These are phyloP conservation scores for Aspergillus nomiae DNA, from an alignment of 2,329 filamentous ascomycete species.

Conservation along the genomic window DNA sequence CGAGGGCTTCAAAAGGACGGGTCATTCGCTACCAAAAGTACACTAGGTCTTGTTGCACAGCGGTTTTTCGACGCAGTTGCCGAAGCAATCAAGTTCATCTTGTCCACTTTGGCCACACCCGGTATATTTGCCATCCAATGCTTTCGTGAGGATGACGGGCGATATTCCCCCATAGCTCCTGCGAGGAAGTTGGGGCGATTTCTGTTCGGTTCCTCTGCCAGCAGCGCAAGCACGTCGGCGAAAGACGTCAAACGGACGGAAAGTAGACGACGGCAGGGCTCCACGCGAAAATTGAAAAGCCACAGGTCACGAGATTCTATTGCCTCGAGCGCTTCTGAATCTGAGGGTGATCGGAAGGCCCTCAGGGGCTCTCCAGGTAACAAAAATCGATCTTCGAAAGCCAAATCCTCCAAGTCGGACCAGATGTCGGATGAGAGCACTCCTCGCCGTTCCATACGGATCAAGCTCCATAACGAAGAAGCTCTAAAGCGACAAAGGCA, in stretches of 20 bases:
- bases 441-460: constrained; percentile 80
- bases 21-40: constrained; percentile 37
- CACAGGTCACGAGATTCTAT: constrained; percentile 45
- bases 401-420: constrained; percentile 29
- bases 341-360: constrained; percentile 49
- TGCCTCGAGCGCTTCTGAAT: constrained; percentile 57
- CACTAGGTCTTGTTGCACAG: constrained; percentile 60
- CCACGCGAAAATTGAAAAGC: constrained; percentile 33
- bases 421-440: constrained; percentile 61
- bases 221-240: constrained; percentile 20
- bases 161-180: constrained; percentile 76
- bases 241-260: constrained; percentile 28
- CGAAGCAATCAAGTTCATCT: constrained; percentile 73
- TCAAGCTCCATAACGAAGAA: constrained; percentile 83
- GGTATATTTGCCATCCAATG: constrained; percentile 80
- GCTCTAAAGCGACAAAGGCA: constrained; percentile 68
- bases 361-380: constrained; percentile 24
- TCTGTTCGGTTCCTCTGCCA: constrained; percentile 22
- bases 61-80: constrained; percentile 72
- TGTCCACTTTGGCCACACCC: constrained; percentile 77
- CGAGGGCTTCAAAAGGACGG: constrained; percentile 42
- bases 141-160: constrained; percentile 78
- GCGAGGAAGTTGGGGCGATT: constrained; percentile 61
- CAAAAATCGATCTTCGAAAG: constrained; percentile 29
- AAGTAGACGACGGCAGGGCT: constrained; percentile 31